phyloP scores from a whole-genome alignment of 2,329 filamentous ascomycete species.

The Cladorrhinum sp. region DNA sequence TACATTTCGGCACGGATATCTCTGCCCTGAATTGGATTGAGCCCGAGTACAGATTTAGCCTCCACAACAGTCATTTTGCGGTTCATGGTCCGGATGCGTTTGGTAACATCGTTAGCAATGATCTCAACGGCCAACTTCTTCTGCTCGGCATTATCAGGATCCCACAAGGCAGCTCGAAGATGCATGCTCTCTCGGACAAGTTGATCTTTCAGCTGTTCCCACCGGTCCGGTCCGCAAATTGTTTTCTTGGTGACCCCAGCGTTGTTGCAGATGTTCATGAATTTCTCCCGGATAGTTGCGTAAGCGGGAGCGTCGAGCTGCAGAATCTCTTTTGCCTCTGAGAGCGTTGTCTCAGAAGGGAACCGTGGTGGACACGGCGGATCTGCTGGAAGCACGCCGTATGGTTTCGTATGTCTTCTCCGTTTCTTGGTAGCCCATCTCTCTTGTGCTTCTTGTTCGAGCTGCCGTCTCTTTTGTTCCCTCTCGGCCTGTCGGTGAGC shows the following conservation, averaged over 20 bases:
- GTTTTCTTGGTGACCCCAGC: conserved; percentile 72
- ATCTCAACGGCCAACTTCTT: conserved; percentile 72
- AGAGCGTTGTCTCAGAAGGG: conserved; percentile 77
- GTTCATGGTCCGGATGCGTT: conserved; percentile 65
- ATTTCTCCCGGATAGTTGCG: conserved; percentile 61
- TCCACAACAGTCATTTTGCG: conserved; percentile 69
- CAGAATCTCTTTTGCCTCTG: conserved; percentile 71
- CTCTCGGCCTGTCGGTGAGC: conserved; percentile 42
- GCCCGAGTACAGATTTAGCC: conserved; percentile 60
- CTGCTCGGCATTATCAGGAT: conserved; percentile 55
- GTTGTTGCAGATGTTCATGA: conserved; percentile 67
- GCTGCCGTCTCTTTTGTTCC: conserved; percentile 50
- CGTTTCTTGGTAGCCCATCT: conserved; percentile 63
- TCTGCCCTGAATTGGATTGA: conserved; percentile 49
- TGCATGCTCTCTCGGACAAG: conserved; percentile 64
- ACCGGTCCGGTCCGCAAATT: conserved; percentile 66
- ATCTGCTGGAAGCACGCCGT: conserved; percentile 65
- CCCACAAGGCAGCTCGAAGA: conserved; percentile 61
- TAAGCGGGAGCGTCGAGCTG: conserved; percentile 63
- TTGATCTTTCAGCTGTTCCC: conserved; percentile 67
- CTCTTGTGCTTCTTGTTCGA: conserved; percentile 60
- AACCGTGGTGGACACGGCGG: conserved; percentile 69
- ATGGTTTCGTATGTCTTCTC: conserved; percentile 65
- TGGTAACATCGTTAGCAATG: conserved; percentile 78
- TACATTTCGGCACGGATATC: conserved; percentile 65